Evolutionary conservation across 106 monocot species (phyloP).

Genomic region (Apostasia shenzhenica): DNA sequence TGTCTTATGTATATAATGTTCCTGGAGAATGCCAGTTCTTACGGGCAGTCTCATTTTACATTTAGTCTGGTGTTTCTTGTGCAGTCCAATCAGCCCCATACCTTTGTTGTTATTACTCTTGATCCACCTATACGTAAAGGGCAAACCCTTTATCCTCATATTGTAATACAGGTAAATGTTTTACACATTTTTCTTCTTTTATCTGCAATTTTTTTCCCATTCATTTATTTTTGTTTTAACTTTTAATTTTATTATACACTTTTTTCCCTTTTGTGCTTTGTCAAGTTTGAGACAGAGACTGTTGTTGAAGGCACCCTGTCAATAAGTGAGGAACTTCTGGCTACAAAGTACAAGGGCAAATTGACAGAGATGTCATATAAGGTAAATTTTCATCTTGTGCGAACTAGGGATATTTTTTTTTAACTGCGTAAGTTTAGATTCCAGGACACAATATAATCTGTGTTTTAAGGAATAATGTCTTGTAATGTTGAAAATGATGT

Average conservation of each 20-base stretch:
- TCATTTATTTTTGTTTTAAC: background rate
- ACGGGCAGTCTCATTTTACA: background rate
- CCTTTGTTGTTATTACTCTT: slow-evolving; percentile 93
- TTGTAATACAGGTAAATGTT: slow-evolving; percentile 78
- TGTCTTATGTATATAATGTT: too few species aligned
- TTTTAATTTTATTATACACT: background rate
- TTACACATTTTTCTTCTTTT: background rate
- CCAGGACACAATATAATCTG: too few species aligned
- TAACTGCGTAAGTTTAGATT: too few species aligned
- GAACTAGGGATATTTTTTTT: too few species aligned
- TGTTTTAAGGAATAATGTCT: too few species aligned
- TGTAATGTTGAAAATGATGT: too few species aligned
- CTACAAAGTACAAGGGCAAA: slow-evolving; percentile 81
- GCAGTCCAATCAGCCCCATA: slow-evolving; percentile 98
- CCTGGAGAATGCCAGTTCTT: too few species aligned
- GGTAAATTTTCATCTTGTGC: slow-evolving; percentile 24
- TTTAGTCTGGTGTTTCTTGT: slow-evolving; percentile 14
- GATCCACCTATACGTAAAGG: slow-evolving; percentile 99
- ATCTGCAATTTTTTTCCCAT: too few species aligned
- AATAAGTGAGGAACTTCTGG: slow-evolving; percentile 62
- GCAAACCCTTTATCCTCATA: slow-evolving; percentile 94
- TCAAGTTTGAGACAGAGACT: slow-evolving; percentile 87
- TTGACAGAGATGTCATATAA: slow-evolving; percentile 65
- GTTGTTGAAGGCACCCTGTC: slow-evolving; percentile 66
- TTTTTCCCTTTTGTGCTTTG: slow-evolving; percentile 6